phyloP scores from a whole-genome alignment of 108 stramenopile genomes.

The Nitzschia sp. region DNA sequence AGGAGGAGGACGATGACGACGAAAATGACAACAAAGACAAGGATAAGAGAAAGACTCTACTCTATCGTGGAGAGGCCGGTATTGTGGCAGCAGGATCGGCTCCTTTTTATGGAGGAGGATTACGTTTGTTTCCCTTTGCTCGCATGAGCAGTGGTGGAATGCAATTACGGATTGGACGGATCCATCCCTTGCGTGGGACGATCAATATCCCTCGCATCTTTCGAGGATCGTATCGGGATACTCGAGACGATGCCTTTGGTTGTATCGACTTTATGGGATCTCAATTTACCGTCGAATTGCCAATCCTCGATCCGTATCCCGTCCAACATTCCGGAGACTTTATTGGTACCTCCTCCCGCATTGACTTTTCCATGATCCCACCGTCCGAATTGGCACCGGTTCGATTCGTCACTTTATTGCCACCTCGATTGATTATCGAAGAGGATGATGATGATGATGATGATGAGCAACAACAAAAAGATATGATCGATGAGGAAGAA shows the following conservation, averaged over 20 bases:
- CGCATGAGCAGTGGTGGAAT: constrained; percentile 32
- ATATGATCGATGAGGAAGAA: background rate
- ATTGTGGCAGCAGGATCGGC: constrained; percentile 61
- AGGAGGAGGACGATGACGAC: background rate
- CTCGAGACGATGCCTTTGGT: constrained; percentile 38
- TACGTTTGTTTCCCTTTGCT: constrained; percentile 72
- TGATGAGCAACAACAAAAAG: background rate
- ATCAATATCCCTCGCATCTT: constrained; percentile 66
- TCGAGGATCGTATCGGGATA: constrained; percentile 59
- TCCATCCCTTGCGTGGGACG: constrained; percentile 59
- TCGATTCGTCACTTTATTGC: constrained; percentile 60
- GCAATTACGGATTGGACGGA: constrained; percentile 56
- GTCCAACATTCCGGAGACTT: constrained; percentile 78
- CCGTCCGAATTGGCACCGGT: constrained; percentile 30
- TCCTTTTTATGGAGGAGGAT: constrained; percentile 73
- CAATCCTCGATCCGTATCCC: constrained; percentile 50
- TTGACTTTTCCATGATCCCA: constrained; percentile 46
- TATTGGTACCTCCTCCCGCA: constrained; percentile 44
- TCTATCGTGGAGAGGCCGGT: constrained; percentile 63
- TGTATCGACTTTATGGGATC: constrained; percentile 72
- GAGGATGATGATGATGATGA: background rate
- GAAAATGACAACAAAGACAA: background rate
- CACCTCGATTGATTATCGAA: constrained; percentile 40
- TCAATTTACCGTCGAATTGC: constrained; percentile 49
- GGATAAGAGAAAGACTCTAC: background rate